These are phyloP conservation scores for Citrullus amarus DNA, from an alignment of 306 rosid species.

Conservation along the genomic window DNA sequence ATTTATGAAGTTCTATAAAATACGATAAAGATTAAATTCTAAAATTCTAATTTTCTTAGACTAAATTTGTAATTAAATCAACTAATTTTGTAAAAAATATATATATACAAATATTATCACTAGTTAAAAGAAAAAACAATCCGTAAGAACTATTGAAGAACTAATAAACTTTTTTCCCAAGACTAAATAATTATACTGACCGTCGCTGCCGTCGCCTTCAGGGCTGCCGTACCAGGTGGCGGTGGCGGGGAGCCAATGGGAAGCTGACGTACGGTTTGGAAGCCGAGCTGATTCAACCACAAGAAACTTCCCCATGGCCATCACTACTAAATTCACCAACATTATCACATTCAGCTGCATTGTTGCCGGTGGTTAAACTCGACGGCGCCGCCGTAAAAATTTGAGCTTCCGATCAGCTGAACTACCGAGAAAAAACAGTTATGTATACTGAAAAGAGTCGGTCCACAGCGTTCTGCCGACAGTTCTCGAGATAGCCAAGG, in stretches of 20 bases:
- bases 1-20: too few species aligned
- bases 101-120: too few species aligned
- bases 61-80: too few species aligned
- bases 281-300: constrained; percentile 8
- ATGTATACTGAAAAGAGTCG: background rate
- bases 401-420: background rate
- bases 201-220: constrained; percentile 92
- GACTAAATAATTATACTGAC: constrained; percentile 15
- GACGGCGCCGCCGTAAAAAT: background rate
- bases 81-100: too few species aligned
- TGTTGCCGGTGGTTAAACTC: background rate
- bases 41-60: too few species aligned
- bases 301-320: background rate
- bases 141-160: too few species aligned
- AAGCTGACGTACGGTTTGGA: constrained; percentile 15
- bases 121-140: too few species aligned
- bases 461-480: background rate
- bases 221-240: constrained; percentile 96
- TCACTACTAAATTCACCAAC: background rate
- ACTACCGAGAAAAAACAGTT: constrained; percentile 6
- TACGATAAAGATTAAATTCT: too few species aligned
- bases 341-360: background rate
- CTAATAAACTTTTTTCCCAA: too few species aligned
- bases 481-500: background rate
- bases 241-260: constrained; percentile 67